These are phyloP conservation scores for Termitomyces heimii DNA, from an alignment of 768 basidiomycete genomes.

Conservation along the genomic window DNA sequence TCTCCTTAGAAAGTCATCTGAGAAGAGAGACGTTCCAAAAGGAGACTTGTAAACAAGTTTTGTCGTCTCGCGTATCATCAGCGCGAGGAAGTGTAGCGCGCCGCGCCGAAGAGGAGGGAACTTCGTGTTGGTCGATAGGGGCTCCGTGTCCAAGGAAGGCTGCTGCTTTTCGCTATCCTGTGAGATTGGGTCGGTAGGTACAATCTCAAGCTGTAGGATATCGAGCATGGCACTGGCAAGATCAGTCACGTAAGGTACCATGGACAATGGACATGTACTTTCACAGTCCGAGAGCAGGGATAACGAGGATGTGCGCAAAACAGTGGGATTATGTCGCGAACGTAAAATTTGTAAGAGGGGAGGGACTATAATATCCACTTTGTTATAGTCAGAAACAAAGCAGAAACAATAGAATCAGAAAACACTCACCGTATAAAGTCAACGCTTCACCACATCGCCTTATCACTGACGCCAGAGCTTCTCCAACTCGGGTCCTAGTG, in stretches of 20 bases:
- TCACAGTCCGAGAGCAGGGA: slow-evolving; percentile 71
- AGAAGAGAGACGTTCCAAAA: slow-evolving; percentile 22
- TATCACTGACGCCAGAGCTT: slow-evolving; percentile 78
- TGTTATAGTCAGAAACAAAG: slow-evolving; percentile 1
- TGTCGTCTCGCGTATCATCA: slow-evolving; percentile 59
- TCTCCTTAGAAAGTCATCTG: slow-evolving; percentile 35
- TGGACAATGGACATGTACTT: slow-evolving; percentile 53
- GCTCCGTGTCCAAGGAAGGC: slow-evolving; percentile 47
- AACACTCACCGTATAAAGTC: slow-evolving; percentile 55
- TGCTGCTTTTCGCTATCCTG: slow-evolving; percentile 16
- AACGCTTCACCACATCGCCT: slow-evolving; percentile 66
- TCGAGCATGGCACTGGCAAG: slow-evolving; percentile 69
- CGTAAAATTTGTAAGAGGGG: slow-evolving; percentile 62
- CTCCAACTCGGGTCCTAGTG: slow-evolving; percentile 69
- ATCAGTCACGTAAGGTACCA: slow-evolving; percentile 58
- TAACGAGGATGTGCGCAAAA: slow-evolving; percentile 56
- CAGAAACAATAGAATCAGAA: not conserved
- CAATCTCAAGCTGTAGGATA: slow-evolving; percentile 62
- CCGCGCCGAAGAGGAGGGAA: slow-evolving; percentile 81
- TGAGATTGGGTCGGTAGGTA: slow-evolving; percentile 21
- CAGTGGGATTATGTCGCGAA: slow-evolving; percentile 54
- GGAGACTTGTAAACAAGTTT: slow-evolving; percentile 41
- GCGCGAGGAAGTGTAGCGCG: slow-evolving; percentile 75
- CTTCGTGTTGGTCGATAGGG: slow-evolving; percentile 54
- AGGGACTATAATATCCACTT: slow-evolving; percentile 71